phyloP scores from a whole-genome alignment of 177 flowering plant species.

The Vitis hybrid region DNA sequence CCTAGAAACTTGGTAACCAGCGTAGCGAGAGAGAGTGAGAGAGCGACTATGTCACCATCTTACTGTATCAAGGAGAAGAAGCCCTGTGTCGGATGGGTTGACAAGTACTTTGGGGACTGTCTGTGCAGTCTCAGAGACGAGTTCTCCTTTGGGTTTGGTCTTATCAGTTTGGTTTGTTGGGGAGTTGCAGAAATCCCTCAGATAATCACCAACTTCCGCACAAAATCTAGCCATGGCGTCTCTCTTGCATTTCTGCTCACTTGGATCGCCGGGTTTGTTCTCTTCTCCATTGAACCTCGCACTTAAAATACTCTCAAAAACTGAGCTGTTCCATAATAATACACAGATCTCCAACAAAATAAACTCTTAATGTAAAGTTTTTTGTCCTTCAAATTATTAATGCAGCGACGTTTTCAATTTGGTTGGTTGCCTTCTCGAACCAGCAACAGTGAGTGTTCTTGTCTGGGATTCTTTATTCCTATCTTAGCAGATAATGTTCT shows the following conservation, averaged over 20 bases:
- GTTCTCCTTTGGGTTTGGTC: conserved; percentile 63
- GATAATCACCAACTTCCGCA: conserved; percentile 79
- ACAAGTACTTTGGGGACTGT: conserved; percentile 71
- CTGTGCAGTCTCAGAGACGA: conserved; percentile 73
- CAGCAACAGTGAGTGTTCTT: conserved; percentile 63
- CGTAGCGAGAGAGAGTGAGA: conserved; percentile 8
- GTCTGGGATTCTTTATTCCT: not conserved
- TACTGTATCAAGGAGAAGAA: conserved; percentile 65
- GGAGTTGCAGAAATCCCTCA: conserved; percentile 94
- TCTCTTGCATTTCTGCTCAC: conserved; percentile 80
- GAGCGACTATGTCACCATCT: conserved; percentile 1
- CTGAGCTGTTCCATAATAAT: too few relatives aligned
- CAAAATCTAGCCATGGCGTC: conserved; percentile 89
- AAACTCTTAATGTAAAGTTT: too few relatives aligned
- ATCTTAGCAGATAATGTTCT: too few relatives aligned
- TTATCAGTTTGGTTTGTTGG: conserved; percentile 72
- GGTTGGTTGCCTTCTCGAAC: conserved; percentile 84
- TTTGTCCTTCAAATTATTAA: not conserved
- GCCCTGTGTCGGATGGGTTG: conserved; percentile 67
- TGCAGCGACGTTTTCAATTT: conserved; percentile 82
- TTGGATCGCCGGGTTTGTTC: conserved; percentile 77
- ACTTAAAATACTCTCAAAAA: too few relatives aligned
- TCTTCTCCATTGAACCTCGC: not conserved
- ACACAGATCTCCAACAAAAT: too few relatives aligned
- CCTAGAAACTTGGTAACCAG: too few relatives aligned